A percentile compares a stretch with the other conserved stretches of the same genome.
Conservation (phyloP, 306 rosid genomes). For the Prunus kanzakura region DNA sequence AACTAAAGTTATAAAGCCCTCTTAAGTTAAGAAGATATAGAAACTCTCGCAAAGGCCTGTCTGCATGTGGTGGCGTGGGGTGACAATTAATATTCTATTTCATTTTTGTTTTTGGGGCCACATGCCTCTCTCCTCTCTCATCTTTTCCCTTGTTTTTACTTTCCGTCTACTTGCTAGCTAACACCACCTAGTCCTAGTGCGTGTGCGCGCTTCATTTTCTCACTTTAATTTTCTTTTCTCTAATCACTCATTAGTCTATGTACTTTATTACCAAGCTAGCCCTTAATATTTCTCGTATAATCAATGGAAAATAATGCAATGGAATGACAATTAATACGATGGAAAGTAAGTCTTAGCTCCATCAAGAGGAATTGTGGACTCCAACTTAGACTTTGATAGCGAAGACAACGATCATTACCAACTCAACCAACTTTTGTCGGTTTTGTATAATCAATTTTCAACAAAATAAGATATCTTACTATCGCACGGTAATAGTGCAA, state of each 20-base stretch:
- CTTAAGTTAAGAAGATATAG: slow-evolving; percentile 22
- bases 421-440: too few species aligned
- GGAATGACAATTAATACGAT: too few species aligned
- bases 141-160: slow-evolving; percentile 28
- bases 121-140: slow-evolving; percentile 24
- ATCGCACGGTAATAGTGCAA: too few species aligned
- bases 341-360: fast-evolving
- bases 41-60: slow-evolving; percentile 41
- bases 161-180: slow-evolving; percentile 14
- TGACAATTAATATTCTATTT: slow-evolving; percentile 50
- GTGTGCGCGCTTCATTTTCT: neutral
- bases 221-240: neutral
- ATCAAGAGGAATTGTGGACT: too few species aligned
- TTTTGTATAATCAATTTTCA: too few species aligned
- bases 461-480: too few species aligned
- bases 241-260: neutral
- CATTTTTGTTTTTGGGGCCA: slow-evolving; percentile 36
- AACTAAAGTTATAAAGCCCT: slow-evolving; percentile 28
- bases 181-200: neutral
- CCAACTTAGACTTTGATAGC: fast-evolving
- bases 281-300: too few species aligned
- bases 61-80: slow-evolving; percentile 73
- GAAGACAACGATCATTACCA: too few species aligned
- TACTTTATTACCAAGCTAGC: too few species aligned
- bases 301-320: too few species aligned